phyloP scores from a whole-genome alignment of 257 asterid species.

The Eucommia ulmoides region DNA sequence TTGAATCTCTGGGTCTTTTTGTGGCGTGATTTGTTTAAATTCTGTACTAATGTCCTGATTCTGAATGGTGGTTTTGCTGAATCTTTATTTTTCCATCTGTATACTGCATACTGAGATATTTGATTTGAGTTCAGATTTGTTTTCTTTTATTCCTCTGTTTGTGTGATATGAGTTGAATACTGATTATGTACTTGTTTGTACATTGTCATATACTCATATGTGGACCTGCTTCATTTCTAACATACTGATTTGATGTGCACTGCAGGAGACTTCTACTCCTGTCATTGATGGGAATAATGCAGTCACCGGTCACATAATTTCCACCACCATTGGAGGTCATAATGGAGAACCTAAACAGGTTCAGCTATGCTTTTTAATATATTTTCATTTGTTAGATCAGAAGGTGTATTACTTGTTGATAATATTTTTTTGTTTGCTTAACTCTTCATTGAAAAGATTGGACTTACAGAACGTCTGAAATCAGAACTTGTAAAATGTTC shows the following conservation, averaged over 20 bases:
- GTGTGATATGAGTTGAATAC: neutral
- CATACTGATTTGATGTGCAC: too few relatives aligned
- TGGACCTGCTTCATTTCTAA: too few relatives aligned
- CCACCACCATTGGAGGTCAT: slow-evolving; percentile 1
- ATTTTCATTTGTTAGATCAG: neutral
- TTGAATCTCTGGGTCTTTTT: too few relatives aligned
- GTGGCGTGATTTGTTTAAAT: too few relatives aligned
- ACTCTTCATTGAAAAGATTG: neutral
- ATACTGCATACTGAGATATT: too few relatives aligned
- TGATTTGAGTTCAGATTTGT: too few relatives aligned
- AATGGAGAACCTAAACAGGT: slow-evolving; percentile 4
- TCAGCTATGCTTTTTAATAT: too few relatives aligned
- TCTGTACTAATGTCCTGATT: too few relatives aligned
- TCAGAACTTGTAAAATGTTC: neutral
- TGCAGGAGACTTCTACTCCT: slow-evolving; percentile 1
- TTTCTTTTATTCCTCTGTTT: too few relatives aligned
- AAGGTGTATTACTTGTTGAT: neutral
- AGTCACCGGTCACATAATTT: slow-evolving; percentile 1
- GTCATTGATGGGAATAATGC: neutral
- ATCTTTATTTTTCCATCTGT: too few relatives aligned
- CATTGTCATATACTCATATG: too few relatives aligned
- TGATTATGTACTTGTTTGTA: neutral
- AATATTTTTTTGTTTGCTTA: neutral
- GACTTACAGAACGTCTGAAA: neutral
- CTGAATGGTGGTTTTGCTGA: too few relatives aligned